Percentiles rank a stretch among this genome's conserved stretches.
Evolutionary conservation across 2,329 filamentous ascomycete species (phyloP).

Genomic region (Lecanicillium sp.): DNA sequence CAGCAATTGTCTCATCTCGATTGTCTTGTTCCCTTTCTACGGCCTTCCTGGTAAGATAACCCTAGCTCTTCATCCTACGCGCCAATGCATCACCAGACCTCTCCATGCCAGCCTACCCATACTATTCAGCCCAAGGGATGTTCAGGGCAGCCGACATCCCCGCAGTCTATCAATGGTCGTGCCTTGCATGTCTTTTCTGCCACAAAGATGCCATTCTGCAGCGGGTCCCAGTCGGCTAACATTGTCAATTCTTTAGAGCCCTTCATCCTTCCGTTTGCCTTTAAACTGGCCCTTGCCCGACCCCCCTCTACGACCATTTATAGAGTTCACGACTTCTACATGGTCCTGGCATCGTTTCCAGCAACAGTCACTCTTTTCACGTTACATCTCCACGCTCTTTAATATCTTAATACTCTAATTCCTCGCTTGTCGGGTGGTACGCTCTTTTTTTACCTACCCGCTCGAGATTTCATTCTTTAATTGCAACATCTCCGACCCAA

Average conservation of each 20-base stretch:
- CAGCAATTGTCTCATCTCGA: constrained; percentile 41
- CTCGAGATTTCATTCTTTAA: constrained; percentile 29
- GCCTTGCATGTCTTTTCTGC: constrained; percentile 11
- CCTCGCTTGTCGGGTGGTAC: constrained; percentile 27
- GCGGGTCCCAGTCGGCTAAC: constrained; percentile 18
- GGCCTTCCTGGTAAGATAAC: constrained; percentile 45
- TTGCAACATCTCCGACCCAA: constrained; percentile 30
- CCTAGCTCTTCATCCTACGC: constrained; percentile 15
- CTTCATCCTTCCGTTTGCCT: constrained; percentile 34
- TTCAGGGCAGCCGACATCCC: constrained; percentile 11
- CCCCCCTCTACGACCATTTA: constrained; percentile 26
- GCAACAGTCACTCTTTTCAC: constrained; percentile 50
- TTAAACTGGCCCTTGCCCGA: constrained; percentile 38
- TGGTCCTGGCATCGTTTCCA: constrained; percentile 37
- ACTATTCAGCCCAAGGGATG: constrained; percentile 19
- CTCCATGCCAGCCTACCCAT: constrained; percentile 19
- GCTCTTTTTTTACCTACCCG: constrained; percentile 25
- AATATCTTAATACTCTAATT: constrained; percentile 48
- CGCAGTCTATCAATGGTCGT: constrained; percentile 10
- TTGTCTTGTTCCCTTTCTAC: constrained; percentile 28
- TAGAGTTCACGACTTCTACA: constrained; percentile 19
- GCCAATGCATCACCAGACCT: constrained; percentile 16
- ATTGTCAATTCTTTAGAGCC: constrained; percentile 28
- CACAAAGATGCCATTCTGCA: constrained; percentile 15
- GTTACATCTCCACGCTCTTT: constrained; percentile 45